A percentile compares a stretch with the other conserved stretches of the same genome.
Evolutionary conservation across 768 basidiomycete genomes (phyloP).

Genomic region (Boletus patriciae): DNA sequence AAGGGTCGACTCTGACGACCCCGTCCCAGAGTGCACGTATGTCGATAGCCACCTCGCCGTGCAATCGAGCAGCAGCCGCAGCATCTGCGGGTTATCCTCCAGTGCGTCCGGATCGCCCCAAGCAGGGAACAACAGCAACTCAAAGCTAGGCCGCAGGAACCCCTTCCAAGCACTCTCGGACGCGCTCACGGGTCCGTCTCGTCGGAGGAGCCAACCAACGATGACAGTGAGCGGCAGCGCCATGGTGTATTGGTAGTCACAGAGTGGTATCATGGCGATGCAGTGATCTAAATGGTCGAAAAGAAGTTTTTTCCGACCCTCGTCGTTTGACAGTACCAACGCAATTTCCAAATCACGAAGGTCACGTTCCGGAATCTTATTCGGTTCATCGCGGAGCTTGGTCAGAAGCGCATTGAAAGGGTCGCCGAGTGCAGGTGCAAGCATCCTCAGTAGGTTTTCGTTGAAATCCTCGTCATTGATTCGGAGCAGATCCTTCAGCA

Average conservation of each 20-base stretch:
- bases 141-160: not conserved
- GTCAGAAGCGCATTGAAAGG: not conserved
- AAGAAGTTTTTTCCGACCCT: not conserved
- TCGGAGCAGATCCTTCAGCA: conserved; percentile 1
- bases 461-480: not conserved
- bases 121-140: conserved; percentile 3
- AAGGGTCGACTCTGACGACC: not conserved
- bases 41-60: not conserved
- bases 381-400: conserved; percentile 1
- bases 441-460: not conserved
- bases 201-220: conserved; percentile 8
- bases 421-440: conserved; percentile 1
- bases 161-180: not conserved
- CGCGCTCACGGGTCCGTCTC: not conserved
- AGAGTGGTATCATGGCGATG: not conserved
- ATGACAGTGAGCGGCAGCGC: conserved; percentile 2
- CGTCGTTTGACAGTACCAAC: not conserved
- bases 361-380: conserved; percentile 4
- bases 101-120: conserved; percentile 4
- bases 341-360: conserved; percentile 6
- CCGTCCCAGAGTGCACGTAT: not conserved
- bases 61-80: conserved; percentile 1
- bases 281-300: conserved; percentile 2
- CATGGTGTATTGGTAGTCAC: not conserved
- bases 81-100: conserved; percentile 8